Evolutionary conservation across 441 rosid genomes (phyloP).

Genomic region (Euphorbia celastroides): DNA sequence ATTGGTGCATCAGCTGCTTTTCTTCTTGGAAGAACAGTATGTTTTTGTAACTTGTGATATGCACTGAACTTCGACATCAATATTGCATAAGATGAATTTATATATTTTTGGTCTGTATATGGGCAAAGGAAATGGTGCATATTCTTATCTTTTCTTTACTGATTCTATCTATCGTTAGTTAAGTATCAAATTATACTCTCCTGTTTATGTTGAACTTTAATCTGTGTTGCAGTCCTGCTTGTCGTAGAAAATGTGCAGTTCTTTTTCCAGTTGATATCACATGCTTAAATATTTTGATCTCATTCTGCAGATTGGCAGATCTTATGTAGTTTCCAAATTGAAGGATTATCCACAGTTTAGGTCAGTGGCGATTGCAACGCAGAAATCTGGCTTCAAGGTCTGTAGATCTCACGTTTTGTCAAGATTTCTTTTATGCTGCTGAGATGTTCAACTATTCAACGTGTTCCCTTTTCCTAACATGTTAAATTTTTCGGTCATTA

Average conservation of each 20-base stretch:
- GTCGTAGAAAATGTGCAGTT: neutral
- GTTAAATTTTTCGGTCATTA: neutral
- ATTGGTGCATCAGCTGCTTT: slow-evolving; percentile 95
- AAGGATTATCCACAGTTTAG: slow-evolving; percentile 92
- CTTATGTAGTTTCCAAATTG: slow-evolving; percentile 76
- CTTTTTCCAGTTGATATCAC: neutral
- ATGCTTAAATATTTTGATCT: neutral
- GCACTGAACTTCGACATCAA: neutral
- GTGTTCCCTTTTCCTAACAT: neutral
- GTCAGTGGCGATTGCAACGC: slow-evolving; percentile 77
- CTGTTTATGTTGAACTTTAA: neutral
- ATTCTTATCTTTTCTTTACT: neutral
- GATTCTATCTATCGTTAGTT: neutral
- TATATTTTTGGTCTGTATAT: neutral
- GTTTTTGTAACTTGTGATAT: slow-evolving; percentile 17
- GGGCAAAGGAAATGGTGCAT: neutral
- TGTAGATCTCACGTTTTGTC: slow-evolving; percentile 12
- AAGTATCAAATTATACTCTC: neutral
- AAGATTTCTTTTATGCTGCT: slow-evolving; percentile 3
- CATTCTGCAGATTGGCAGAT: slow-evolving; percentile 56
- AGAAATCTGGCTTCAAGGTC: slow-evolving; percentile 90
- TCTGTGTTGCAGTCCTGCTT: neutral
- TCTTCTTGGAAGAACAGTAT: slow-evolving; percentile 84
- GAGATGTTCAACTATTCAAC: neutral
- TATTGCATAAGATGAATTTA: neutral